Evolutionary conservation across 2,329 filamentous ascomycete genomes (phyloP), one percentile per base, ranked within the genome.

Genomic region (Nemania serpens): DNA sequence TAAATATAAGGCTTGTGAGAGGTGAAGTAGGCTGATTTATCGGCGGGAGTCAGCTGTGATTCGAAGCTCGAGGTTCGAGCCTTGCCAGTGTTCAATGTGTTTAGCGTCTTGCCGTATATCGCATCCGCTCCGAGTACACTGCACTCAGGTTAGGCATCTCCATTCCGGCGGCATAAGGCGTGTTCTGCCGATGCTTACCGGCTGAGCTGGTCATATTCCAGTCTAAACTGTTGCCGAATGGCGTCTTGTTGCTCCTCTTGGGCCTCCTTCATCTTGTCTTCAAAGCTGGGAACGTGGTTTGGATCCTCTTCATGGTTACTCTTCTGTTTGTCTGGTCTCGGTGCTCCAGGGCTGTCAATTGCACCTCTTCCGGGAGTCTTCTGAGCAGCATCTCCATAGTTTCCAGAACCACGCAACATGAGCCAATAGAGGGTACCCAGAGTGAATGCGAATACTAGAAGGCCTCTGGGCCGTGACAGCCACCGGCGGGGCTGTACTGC

Each of bases 71-170:
- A 57, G 41, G 58, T 69, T 62, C 68, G 68, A 51, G 62, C 22
- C 22, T 80, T 77, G 55, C 76, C 74, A 37, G 75, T 70, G 42
- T 78, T 73, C 11, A 87, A 73, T 7, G 76, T 78, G 18, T 78
- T 75, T 15, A 87, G 71, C 0, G 84, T 86, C 57, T 81, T 83
- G 18, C 84, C 84, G 67, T 84, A 87, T n/a, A 87, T 78, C 9
- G 79, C 77, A 58, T 83, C 81, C 13, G 80, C 80, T 22, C 76
- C 77, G 15, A 77, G 75, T 61, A 79, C 69, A 39, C 80, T 84
- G 65, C 62, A 47, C 25, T 22, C 34, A 2, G 10, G 58, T 70
- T 68, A 74, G 66, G 64, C 11, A 17, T 18, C 45, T 74, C 34
- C n/a, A 69, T 65, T 73, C 41, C 12, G 1, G 20, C 9, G n/a